Conservation (phyloP, 176 grass and related monocot species). For the Elymus sibiricus region DNA sequence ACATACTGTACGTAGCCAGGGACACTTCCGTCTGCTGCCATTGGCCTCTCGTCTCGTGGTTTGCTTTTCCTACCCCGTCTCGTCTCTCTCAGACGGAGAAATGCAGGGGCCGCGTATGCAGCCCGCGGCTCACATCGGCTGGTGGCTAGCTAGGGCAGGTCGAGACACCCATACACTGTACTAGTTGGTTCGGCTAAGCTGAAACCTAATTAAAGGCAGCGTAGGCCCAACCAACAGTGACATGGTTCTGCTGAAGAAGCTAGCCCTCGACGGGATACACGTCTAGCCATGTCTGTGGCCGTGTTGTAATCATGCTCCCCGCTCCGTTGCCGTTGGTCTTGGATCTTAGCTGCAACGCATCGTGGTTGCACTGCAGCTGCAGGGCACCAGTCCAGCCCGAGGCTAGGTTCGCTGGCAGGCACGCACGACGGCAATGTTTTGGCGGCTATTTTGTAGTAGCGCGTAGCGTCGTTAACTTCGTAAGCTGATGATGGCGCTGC, state of each 20-base stretch:
- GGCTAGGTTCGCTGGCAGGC: not conserved
- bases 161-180: not conserved
- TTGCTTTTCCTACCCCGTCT: not conserved
- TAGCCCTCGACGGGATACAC: not conserved
- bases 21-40: not conserved
- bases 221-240: no score
- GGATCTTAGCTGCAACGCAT: not conserved
- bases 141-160: not conserved
- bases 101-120: not conserved
- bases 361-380: not conserved
- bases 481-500: not conserved
- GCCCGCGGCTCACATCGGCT: no score
- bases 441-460: not conserved
- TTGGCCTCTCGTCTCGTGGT: not conserved
- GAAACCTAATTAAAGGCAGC: not conserved
- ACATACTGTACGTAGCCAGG: not conserved
- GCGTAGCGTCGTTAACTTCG: not conserved
- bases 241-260: not conserved
- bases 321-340: not conserved
- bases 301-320: not conserved
- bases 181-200: not conserved
- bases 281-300: not conserved
- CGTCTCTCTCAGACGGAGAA: constrained; percentile 4
- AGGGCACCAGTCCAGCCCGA: not conserved
- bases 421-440: not conserved